Conservation (phyloP, 768 basidiomycete genomes). For the Cystofilobasidium capitatum region DNA sequence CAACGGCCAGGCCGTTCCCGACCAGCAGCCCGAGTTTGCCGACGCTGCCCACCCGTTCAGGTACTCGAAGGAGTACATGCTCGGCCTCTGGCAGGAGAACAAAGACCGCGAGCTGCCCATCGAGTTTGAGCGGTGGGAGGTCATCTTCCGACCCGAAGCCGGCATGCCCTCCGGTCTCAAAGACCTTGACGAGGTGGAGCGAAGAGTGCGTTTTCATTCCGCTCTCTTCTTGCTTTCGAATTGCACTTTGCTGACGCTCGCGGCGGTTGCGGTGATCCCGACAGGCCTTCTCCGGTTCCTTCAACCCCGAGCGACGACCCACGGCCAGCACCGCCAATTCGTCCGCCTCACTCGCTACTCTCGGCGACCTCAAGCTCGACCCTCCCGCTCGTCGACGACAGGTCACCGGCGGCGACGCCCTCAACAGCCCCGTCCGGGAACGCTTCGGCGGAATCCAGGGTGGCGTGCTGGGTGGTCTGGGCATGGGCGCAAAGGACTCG, state of each 20-base stretch:
- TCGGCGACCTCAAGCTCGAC: constrained; percentile 13
- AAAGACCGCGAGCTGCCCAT: constrained; percentile 65
- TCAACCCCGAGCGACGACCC: constrained; percentile 26
- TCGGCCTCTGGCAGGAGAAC: constrained; percentile 65
- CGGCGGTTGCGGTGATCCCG: not conserved
- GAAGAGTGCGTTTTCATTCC: constrained; percentile 8
- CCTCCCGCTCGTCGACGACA: not conserved
- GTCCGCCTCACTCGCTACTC: constrained; percentile 11
- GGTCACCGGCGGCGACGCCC: constrained; percentile 9
- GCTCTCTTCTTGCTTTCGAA: not conserved
- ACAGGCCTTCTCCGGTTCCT: constrained; percentile 22
- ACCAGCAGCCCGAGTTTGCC: constrained; percentile 4
- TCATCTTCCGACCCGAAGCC: constrained; percentile 67
- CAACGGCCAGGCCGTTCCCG: not conserved
- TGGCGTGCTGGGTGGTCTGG: constrained; percentile 25
- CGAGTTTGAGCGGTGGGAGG: constrained; percentile 82
- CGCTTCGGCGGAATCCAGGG: constrained; percentile 26
- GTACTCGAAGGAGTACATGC: constrained; percentile 75
- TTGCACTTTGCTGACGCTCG: not conserved
- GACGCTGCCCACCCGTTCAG: constrained; percentile 38
- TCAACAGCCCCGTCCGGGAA: constrained; percentile 24
- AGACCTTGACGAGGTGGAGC: constrained; percentile 18
- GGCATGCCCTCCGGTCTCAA: constrained; percentile 52
- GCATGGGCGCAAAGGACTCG: not conserved
- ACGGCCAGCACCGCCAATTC: constrained; percentile 10